phyloP scores from a whole-genome alignment of 225 moss, liverwort and hornwort species.

The Physcomitrium patens region DNA sequence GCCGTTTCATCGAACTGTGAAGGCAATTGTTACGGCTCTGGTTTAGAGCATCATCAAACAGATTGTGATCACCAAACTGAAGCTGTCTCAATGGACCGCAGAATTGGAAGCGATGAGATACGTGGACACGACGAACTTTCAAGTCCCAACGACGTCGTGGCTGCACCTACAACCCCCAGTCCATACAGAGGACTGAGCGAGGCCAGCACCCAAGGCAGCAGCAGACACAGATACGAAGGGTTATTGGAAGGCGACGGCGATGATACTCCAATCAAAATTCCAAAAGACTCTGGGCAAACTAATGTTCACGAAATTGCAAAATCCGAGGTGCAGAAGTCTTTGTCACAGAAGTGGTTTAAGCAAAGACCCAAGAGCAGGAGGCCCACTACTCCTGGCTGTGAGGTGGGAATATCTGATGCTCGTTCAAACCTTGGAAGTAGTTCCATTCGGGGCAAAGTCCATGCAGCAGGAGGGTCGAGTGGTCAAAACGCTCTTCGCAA shows the following conservation, averaged over 20 bases:
- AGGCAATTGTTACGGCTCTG: background rate
- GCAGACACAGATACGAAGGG: slow-evolving; percentile 40
- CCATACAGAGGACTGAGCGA: slow-evolving; percentile 30
- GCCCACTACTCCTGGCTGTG: slow-evolving; percentile 21
- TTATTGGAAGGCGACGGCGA: slow-evolving; percentile 20
- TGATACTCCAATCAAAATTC: slow-evolving; percentile 27
- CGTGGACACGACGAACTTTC: slow-evolving; percentile 29
- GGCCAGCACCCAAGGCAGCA: slow-evolving; percentile 23
- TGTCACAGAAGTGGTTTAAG: slow-evolving; percentile 70
- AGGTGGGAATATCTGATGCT: slow-evolving; percentile 33
- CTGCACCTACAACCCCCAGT: slow-evolving; percentile 17
- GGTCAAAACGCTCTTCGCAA: slow-evolving; percentile 30
- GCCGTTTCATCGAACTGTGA: slow-evolving; percentile 30
- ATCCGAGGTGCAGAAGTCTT: slow-evolving; percentile 46
- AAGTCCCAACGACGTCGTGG: slow-evolving; percentile 2
- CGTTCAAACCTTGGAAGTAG: slow-evolving; percentile 43
- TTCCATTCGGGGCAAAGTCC: slow-evolving; percentile 32
- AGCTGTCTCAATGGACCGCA: slow-evolving; percentile 25
- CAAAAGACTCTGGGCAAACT: slow-evolving; percentile 12
- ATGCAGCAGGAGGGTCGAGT: slow-evolving; percentile 21
- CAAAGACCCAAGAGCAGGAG: slow-evolving; percentile 47
- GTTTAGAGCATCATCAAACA: slow-evolving; percentile 9
- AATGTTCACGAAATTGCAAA: slow-evolving; percentile 20
- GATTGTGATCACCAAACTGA: slow-evolving; percentile 20
- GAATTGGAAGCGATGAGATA: slow-evolving; percentile 16